These are phyloP conservation scores for Huntiella decipiens DNA, from an alignment of 2,329 filamentous ascomycete genomes.

Conservation along the genomic window DNA sequence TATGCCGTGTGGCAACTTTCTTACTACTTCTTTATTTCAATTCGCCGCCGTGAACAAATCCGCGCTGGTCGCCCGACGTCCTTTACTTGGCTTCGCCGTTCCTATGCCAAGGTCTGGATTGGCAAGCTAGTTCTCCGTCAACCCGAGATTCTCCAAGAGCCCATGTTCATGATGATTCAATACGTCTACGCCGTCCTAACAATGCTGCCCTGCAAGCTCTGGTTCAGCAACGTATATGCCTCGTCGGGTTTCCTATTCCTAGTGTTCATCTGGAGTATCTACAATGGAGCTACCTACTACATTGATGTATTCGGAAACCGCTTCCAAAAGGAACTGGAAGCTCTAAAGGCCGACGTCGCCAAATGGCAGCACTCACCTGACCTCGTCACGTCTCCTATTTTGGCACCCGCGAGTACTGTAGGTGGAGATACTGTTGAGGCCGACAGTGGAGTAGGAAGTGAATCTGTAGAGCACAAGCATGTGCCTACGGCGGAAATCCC, in stretches of 20 bases:
- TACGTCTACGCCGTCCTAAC: constrained; percentile 79
- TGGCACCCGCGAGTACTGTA: neutral
- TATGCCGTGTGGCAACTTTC: constrained; percentile 83
- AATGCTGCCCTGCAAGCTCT: constrained; percentile 84
- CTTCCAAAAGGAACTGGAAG: constrained; percentile 90
- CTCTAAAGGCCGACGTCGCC: constrained; percentile 69
- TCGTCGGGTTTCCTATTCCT: constrained; percentile 56
- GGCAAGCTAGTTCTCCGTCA: constrained; percentile 68
- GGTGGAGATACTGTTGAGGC: neutral
- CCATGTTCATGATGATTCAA: constrained; percentile 90
- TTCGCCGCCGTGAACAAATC: constrained; percentile 88
- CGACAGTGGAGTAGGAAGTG: neutral
- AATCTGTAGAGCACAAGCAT: neutral
- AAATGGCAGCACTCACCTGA: constrained; percentile 60
- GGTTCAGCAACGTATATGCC: constrained; percentile 78
- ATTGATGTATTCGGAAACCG: constrained; percentile 94
- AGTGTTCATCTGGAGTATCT: constrained; percentile 88
- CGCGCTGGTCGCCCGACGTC: constrained; percentile 87
- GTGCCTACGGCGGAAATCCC: constrained; percentile 4
- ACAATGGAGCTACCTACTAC: constrained; percentile 94
- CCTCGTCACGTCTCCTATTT: constrained; percentile 14
- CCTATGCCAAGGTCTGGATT: constrained; percentile 77
- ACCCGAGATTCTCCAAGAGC: constrained; percentile 59
- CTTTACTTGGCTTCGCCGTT: constrained; percentile 89
- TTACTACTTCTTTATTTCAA: constrained; percentile 91